These are phyloP conservation scores for Heterobasidion parviporum DNA, from an alignment of 1,284 basidiomycete genomes.

Conservation along the genomic window DNA sequence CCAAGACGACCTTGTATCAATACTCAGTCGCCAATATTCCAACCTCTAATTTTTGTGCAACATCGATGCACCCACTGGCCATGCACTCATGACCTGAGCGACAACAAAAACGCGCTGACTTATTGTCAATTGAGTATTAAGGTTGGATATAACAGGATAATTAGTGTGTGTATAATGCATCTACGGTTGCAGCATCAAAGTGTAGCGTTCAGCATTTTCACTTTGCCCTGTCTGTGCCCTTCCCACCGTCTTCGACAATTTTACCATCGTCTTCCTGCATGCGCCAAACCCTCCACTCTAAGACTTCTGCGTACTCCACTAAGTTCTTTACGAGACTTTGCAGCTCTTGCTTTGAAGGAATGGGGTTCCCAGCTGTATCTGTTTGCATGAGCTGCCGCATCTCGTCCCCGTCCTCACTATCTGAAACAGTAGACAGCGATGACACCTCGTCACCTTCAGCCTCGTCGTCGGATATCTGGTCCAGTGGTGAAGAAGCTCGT, in stretches of 20 bases:
- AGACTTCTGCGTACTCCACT: constrained; percentile 23
- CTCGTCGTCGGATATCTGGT: constrained; percentile 6
- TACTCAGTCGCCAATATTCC: constrained; percentile 18
- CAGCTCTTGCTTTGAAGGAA: constrained; percentile 18
- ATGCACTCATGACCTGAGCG: too few species aligned
- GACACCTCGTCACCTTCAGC: constrained; percentile 10
- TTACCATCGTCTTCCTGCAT: constrained; percentile 13
- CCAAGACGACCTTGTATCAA: constrained; percentile 36
- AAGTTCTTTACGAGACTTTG: constrained; percentile 19
- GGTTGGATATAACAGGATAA: too few species aligned
- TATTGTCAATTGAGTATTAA: too few species aligned
- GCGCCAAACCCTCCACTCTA: constrained; percentile 27
- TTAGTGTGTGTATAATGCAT: too few species aligned
- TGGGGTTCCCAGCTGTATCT: constrained; percentile 7
- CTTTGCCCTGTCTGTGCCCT: constrained; percentile 14
- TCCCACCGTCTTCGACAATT: constrained; percentile 7
- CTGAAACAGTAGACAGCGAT: constrained; percentile 16
- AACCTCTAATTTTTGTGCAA: not conserved
- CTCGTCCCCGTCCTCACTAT: constrained; percentile 9
- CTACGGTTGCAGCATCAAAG: too few species aligned
- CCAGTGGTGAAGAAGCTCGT: constrained; percentile 7
- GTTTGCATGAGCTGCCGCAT: constrained; percentile 1
- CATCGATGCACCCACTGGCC: too few species aligned
- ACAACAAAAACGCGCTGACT: too few species aligned
- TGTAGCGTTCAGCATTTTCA: too few species aligned